Evolutionary conservation across 2,329 filamentous ascomycete genomes (phyloP).

Genomic region (Ceratocystis cubensis): DNA sequence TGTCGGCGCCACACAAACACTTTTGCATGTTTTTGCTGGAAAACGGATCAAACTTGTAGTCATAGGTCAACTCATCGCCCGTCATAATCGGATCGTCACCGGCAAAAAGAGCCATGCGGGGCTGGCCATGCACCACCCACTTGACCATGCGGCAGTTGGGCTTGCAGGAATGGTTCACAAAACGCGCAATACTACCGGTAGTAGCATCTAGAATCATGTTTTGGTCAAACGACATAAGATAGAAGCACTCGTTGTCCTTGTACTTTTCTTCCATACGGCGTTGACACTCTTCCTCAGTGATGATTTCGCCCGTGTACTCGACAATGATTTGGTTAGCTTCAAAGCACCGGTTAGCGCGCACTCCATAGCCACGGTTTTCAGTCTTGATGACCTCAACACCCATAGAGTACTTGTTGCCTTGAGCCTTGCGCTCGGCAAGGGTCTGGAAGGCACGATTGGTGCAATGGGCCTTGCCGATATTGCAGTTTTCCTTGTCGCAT

Average conservation of each 20-base stretch:
- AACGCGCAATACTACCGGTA: slow-evolving; percentile 87
- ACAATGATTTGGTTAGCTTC: slow-evolving; percentile 88
- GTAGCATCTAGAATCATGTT: slow-evolving; percentile 98
- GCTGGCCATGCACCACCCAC: slow-evolving; percentile 87
- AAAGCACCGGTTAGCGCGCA: slow-evolving; percentile 81
- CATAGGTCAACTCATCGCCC: slow-evolving; percentile 91
- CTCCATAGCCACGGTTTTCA: slow-evolving; percentile 73
- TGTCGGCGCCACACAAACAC: slow-evolving; percentile 50
- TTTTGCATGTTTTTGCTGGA: slow-evolving; percentile 56
- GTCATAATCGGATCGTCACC: slow-evolving; percentile 83
- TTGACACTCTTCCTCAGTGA: slow-evolving; percentile 88
- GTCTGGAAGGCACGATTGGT: slow-evolving; percentile 79
- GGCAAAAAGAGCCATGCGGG: slow-evolving; percentile 92
- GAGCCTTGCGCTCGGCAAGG: slow-evolving; percentile 60
- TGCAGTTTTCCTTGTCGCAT: slow-evolving; percentile 84
- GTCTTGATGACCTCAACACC: slow-evolving; percentile 95
- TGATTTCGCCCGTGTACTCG: slow-evolving; percentile 96
- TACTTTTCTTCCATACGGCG: slow-evolving; percentile 86
- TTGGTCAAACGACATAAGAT: slow-evolving; percentile 96
- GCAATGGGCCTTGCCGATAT: slow-evolving; percentile 58
- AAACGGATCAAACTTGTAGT: slow-evolving; percentile 64
- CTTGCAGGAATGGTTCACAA: slow-evolving; percentile 94
- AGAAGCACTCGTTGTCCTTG: slow-evolving; percentile 94
- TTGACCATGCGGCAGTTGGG: slow-evolving; percentile 98
- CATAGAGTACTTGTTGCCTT: slow-evolving; percentile 74